Evolutionary conservation across 2,329 filamentous ascomycete genomes (phyloP).

Genomic region (Fusarium pilosicola): DNA sequence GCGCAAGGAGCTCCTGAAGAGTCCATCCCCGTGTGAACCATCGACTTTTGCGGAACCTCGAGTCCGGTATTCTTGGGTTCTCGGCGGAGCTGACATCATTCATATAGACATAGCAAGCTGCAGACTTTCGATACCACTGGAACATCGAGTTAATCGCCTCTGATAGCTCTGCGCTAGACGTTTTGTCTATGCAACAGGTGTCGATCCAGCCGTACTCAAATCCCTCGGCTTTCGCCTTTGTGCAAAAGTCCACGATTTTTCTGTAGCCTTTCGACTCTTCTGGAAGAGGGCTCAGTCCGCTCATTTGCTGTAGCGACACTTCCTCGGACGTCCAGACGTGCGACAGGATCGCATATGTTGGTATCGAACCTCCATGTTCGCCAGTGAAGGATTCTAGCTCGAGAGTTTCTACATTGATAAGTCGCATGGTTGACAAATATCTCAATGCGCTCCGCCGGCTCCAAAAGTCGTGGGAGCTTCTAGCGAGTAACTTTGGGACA

Average conservation of each 20-base stretch:
- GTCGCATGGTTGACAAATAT: constrained; percentile 1
- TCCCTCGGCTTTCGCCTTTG: constrained; percentile 7
- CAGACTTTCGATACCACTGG: constrained; percentile 1
- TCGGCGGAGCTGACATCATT: background rate
- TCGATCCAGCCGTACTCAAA: constrained; percentile 20
- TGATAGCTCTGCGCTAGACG: constrained; percentile 11
- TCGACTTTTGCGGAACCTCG: constrained; percentile 1
- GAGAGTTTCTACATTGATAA: constrained; percentile 15
- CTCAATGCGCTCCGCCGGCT: background rate
- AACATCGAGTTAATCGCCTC: constrained; percentile 20
- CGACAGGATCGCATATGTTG: constrained; percentile 8
- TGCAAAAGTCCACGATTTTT: constrained; percentile 13
- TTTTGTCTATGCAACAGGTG: constrained; percentile 22
- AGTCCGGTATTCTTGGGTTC: background rate
- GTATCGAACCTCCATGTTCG: background rate
- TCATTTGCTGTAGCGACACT: background rate
- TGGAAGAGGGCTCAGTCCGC: background rate
- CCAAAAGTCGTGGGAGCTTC: background rate
- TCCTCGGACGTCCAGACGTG: constrained; percentile 14
- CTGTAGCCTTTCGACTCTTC: constrained; percentile 5
- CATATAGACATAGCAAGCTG: constrained; percentile 10
- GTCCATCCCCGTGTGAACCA: constrained; percentile 20
- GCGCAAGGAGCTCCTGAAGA: constrained; percentile 9
- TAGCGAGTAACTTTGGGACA: background rate
- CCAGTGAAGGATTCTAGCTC: constrained; percentile 11